Evolutionary conservation across 148 eudicot genomes (phyloP).

Genomic region (Camellia japonica): DNA sequence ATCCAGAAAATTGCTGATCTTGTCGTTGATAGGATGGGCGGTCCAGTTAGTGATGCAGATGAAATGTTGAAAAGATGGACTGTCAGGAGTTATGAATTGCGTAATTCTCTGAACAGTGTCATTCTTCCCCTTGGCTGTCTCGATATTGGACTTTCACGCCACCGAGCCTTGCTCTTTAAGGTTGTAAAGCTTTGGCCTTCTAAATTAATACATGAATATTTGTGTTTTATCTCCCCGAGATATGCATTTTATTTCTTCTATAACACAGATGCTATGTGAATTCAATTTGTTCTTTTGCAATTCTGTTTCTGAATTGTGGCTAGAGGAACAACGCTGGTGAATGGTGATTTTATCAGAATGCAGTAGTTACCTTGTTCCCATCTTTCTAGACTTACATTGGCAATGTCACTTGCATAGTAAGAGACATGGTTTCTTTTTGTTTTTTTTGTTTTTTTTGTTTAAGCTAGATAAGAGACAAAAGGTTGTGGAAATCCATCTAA

Average conservation of each 20-base stretch:
- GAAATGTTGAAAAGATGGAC: conserved; percentile 75
- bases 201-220: neutral
- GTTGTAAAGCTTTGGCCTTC: conserved; percentile 26
- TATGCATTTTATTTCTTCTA: neutral
- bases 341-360: neutral
- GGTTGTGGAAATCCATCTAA: neutral
- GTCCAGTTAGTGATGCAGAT: conserved; percentile 83
- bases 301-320: neutral
- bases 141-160: conserved; percentile 93
- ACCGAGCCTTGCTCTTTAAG: conserved; percentile 96
- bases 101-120: conserved; percentile 52
- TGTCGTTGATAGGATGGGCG: conserved; percentile 87
- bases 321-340: neutral
- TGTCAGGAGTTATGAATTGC: conserved; percentile 58
- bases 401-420: neutral
- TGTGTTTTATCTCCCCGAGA: neutral
- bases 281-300: neutral
- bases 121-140: conserved; percentile 89
- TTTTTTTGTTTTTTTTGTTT: neutral
- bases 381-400: neutral
- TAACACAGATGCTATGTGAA: neutral
- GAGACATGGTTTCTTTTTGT: neutral
- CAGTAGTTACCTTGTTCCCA: neutral
- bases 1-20: conserved; percentile 75
- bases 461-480: neutral